These are phyloP conservation scores for Oryza longistaminata DNA, from an alignment of 176 grass and related monocot genomes.

Conservation along the genomic window DNA sequence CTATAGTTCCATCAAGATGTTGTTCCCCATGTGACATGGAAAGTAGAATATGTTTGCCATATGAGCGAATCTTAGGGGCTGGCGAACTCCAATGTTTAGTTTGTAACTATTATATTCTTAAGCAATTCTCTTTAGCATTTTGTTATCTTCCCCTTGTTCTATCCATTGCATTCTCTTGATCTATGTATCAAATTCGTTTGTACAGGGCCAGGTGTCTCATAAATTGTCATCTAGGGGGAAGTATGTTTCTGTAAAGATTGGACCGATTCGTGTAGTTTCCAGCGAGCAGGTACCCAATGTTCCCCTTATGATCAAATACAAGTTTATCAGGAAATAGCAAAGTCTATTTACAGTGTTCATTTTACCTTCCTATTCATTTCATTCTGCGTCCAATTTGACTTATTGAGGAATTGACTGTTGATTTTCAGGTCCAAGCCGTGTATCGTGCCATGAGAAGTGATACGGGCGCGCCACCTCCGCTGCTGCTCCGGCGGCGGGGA, in stretches of 20 bases:
- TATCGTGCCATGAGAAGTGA: conserved; percentile 97
- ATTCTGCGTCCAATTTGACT: not conserved
- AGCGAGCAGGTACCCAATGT: conserved; percentile 72
- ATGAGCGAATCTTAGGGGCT: not conserved
- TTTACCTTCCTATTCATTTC: not conserved
- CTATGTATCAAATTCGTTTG: conserved; percentile 27
- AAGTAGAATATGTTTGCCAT: not conserved
- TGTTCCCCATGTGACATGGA: not conserved
- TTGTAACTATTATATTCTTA: too few relatives aligned
- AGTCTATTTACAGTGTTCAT: not conserved
- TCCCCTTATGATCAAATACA: not conserved
- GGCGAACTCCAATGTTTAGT: too few relatives aligned
- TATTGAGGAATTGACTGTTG: conserved; percentile 6
- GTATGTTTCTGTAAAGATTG: conserved; percentile 94
- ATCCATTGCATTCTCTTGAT: not conserved
- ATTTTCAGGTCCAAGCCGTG: conserved; percentile 83
- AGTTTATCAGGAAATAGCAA: not conserved
- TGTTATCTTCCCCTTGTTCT: conserved; percentile 1
- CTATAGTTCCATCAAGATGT: conserved; percentile 2
- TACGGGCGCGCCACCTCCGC: conserved; percentile 21
- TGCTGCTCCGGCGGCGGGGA: conserved; percentile 44
- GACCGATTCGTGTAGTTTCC: conserved; percentile 84
- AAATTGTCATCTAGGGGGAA: conserved; percentile 84
- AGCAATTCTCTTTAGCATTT: not conserved
- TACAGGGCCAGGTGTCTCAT: conserved; percentile 71